A percentile compares a stretch with the other conserved stretches of the same genome.
phyloP scores from a whole-genome alignment of 2,329 filamentous ascomycete species.

The Teratosphaeria zuluensis region DNA sequence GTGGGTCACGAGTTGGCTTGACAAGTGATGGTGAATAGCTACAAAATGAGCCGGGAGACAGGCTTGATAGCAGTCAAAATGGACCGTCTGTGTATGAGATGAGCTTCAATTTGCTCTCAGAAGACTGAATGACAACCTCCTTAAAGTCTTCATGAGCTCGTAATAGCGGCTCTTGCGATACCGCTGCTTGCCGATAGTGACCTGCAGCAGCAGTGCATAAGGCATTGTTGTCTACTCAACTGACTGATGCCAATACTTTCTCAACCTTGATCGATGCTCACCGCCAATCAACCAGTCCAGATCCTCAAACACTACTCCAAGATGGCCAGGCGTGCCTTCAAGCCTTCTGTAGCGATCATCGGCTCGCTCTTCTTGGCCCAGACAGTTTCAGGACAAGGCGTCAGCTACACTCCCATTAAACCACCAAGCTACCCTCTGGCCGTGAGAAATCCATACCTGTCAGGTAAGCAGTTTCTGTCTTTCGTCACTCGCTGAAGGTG shows the following conservation, averaged over 20 bases:
- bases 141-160: not conserved
- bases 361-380: not conserved
- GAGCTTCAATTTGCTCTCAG: not conserved
- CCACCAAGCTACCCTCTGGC: constrained; percentile 13
- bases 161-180: not conserved
- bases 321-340: not conserved
- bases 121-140: not conserved
- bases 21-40: not conserved
- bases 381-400: not conserved
- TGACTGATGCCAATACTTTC: not conserved
- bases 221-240: not conserved
- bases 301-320: not conserved
- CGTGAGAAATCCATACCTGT: constrained; percentile 35
- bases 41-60: not conserved
- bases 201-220: not conserved
- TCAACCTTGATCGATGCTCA: not conserved
- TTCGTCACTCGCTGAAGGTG: not conserved
- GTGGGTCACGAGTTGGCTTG: not conserved
- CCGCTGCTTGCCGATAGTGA: not conserved
- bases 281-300: not conserved
- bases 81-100: not conserved
- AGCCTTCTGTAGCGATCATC: not conserved
- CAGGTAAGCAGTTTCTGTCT: constrained; percentile 12
- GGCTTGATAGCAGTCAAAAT: not conserved
- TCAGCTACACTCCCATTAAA: not conserved